Base-by-base conservation (phyloP, 441 rosid species). In the Hypseocharis bilobata region DNA sequence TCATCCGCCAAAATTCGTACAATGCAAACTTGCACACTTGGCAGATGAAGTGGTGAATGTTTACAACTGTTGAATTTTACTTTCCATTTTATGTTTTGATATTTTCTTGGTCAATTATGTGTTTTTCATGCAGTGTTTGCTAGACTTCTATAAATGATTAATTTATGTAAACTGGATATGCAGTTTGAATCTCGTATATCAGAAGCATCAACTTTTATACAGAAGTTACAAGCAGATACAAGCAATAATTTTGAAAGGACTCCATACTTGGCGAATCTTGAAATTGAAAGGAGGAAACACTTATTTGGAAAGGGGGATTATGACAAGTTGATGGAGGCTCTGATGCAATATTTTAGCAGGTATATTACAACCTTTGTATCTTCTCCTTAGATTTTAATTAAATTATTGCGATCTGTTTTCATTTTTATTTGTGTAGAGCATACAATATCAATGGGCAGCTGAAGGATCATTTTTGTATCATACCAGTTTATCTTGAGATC, bases 151-250 rank as follows among this genome's bases (percentile, higher is more conserved):
- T 19, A 60, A 32, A 42, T 34, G 70, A 64, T 67, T 65, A 68
- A 54, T 75, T 47, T 72, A 40, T 72, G 38, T 66, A 60, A 54
- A 55, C 66, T 70, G 65, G 52, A 45, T 74, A 0, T 76, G 88
- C 89, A 91, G 96, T 89, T 94, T 78, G 85, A 89, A 72, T 81
- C 88, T 78, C 84, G 91, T 42, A 82, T 88, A 63, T 78, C 84
- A 76, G 80, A 74, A 67, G 96, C 96, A 25, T 78, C 84, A 66
- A 81, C 76, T 62, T 79, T 87, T 80, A 82, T 86, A 66, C 81
- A 80, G 54, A 94, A 84, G 76, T 80, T 94, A 65, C 89, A 73
- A 66, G 83, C 72, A 51, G 82, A 83, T 66, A 68, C 78, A 54
- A 78, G 70, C 55, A 71, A 76, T 78, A 78, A 79, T 69, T 80